phyloP scores from a whole-genome alignment of 768 basidiomycete species.

The Hygrocybe coccinea region DNA sequence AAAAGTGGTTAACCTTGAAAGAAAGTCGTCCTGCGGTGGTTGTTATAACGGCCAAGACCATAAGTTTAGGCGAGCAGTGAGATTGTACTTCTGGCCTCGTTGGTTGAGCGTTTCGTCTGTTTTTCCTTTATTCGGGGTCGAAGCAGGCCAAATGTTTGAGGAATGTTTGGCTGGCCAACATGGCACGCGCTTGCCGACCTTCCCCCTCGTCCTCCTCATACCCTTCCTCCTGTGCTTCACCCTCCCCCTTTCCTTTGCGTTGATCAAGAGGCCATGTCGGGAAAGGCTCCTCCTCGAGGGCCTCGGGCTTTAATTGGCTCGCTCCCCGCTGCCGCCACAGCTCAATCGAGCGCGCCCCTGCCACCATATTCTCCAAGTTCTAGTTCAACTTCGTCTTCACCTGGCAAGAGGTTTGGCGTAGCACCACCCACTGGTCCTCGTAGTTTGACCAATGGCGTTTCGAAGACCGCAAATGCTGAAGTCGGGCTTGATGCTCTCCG shows the following conservation, averaged over 20 bases:
- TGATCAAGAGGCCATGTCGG: slow-evolving; percentile 51
- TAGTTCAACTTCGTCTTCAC: slow-evolving; percentile 17
- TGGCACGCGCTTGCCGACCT: slow-evolving; percentile 22
- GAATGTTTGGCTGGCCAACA: slow-evolving; percentile 15
- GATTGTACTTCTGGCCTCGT: neutral
- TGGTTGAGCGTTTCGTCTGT: no score
- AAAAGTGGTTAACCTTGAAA: no score
- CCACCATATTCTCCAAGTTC: slow-evolving; percentile 21
- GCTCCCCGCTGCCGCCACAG: slow-evolving; percentile 34
- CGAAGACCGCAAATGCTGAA: slow-evolving; percentile 24
- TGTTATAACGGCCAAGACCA: no score
- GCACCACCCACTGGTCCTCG: slow-evolving; percentile 64
- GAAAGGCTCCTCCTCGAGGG: slow-evolving; percentile 71
- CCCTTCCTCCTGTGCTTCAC: no score
- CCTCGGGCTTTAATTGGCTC: slow-evolving; percentile 62
- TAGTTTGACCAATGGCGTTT: slow-evolving; percentile 44
- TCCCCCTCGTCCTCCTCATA: neutral
- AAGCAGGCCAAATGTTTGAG: no score
- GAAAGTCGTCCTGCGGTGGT: no score
- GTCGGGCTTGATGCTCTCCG: slow-evolving; percentile 13
- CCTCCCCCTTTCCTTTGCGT: slow-evolving; percentile 12
- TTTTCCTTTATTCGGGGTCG: no score
- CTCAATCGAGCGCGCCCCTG: slow-evolving; percentile 28
- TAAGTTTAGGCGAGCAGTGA: neutral
- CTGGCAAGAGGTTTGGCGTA: slow-evolving; percentile 43